Conservation (phyloP, 1,139 yeast genomes). For the Taphrina betulina region DNA sequence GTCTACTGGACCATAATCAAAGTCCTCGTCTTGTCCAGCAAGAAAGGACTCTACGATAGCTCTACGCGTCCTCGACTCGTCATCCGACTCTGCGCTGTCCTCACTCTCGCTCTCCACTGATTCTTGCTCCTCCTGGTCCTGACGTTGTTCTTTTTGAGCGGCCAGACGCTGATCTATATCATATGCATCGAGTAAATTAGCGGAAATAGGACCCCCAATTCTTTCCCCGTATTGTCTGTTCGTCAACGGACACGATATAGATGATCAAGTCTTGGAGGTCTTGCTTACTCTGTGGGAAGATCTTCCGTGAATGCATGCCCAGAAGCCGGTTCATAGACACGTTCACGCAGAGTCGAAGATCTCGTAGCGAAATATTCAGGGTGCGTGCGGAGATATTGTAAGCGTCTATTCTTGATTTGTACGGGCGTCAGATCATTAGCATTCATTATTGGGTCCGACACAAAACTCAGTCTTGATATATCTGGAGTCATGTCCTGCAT, state of each 20-base stretch:
- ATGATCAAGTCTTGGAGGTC: no score
- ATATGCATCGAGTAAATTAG: slow-evolving; percentile 3
- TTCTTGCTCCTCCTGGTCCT: background rate
- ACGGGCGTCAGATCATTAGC: no score
- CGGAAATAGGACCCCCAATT: slow-evolving; percentile 19
- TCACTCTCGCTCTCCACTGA: background rate
- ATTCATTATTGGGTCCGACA: no score
- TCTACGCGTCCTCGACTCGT: background rate
- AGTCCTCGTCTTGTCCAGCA: background rate
- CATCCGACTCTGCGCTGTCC: background rate
- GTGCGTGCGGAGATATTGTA: slow-evolving; percentile 6
- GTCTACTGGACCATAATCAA: slow-evolving; percentile 9
- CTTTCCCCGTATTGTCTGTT: background rate
- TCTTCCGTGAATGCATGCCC: no score
- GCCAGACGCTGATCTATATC: slow-evolving; percentile 14
- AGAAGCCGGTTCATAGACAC: no score
- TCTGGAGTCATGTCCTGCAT: no score
- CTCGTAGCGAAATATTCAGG: slow-evolving; percentile 1
- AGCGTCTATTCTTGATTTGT: slow-evolving; percentile 3
- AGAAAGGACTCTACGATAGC: slow-evolving; percentile 1
- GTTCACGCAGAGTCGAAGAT: no score
- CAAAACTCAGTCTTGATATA: no score
- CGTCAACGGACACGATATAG: no score
- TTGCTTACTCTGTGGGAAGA: no score
- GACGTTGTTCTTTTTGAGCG: background rate